Conservation (phyloP, 352 stramenopile genomes). For the Phytophthora syringae region DNA sequence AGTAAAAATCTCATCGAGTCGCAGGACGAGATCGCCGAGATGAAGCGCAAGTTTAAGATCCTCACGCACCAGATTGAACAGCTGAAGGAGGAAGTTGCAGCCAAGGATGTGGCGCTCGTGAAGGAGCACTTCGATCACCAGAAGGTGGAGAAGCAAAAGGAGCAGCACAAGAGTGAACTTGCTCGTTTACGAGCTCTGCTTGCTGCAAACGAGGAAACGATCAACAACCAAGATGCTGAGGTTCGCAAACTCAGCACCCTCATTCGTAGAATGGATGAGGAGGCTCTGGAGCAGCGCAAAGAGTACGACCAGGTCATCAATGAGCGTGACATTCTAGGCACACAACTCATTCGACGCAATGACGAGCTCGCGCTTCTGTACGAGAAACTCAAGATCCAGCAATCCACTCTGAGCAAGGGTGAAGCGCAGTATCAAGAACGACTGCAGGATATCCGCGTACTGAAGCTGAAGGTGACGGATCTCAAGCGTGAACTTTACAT, state of each 20-base stretch:
- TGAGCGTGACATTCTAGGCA: slow-evolving; percentile 96
- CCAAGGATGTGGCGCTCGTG: slow-evolving; percentile 95
- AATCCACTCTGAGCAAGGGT: slow-evolving; percentile 93
- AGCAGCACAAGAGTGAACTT: slow-evolving; percentile 95
- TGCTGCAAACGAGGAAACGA: slow-evolving; percentile 90
- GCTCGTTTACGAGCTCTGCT: slow-evolving; percentile 88
- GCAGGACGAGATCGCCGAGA: slow-evolving; percentile 95
- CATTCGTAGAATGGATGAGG: slow-evolving; percentile 94
- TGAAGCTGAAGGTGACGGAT: slow-evolving; percentile 96
- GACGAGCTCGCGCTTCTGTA: slow-evolving; percentile 97
- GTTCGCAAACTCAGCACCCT: slow-evolving; percentile 93
- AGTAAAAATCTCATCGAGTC: slow-evolving; percentile 96
- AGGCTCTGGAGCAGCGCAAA: slow-evolving; percentile 93
- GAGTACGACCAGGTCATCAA: slow-evolving; percentile 97
- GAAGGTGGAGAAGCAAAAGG: slow-evolving; percentile 95
- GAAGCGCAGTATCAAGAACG: slow-evolving; percentile 94
- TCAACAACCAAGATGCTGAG: slow-evolving; percentile 95
- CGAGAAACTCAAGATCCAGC: slow-evolving; percentile 98
- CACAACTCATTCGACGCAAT: slow-evolving; percentile 96
- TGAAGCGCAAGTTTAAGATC: slow-evolving; percentile 98
- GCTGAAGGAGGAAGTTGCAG: slow-evolving; percentile 95
- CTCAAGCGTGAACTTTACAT: slow-evolving; percentile 93
- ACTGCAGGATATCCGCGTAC: slow-evolving; percentile 93
- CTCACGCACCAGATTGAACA: slow-evolving; percentile 96
- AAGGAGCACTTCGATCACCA: slow-evolving; percentile 97